Evolutionary conservation across 2,329 filamentous ascomycete species (phyloP).

Genomic region (Tolypocladium sp.): DNA sequence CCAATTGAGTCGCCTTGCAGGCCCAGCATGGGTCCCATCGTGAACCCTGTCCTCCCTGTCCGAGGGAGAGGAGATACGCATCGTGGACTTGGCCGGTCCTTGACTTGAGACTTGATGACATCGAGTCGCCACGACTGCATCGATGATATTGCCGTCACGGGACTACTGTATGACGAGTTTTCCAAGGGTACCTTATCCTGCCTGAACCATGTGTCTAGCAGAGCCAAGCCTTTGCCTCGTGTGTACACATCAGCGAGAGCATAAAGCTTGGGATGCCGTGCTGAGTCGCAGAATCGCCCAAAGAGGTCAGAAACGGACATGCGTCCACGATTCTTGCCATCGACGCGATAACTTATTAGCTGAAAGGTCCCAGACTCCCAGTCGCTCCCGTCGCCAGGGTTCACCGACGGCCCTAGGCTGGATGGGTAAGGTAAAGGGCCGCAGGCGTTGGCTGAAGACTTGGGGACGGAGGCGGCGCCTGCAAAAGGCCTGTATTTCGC

Average conservation of each 20-base stretch:
- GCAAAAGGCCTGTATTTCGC: background rate
- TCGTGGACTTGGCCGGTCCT: background rate
- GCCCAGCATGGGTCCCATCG: background rate
- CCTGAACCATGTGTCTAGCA: background rate
- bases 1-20: background rate
- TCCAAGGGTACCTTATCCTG: no score
- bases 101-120: background rate
- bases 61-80: background rate
- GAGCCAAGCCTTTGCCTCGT: background rate
- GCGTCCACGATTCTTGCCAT: background rate
- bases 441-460: background rate
- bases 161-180: no score
- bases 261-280: background rate
- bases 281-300: background rate
- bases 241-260: background rate
- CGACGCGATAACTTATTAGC: no score
- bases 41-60: background rate
- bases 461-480: background rate
- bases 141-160: background rate
- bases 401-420: background rate
- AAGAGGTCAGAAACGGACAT: background rate
- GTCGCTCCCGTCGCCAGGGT: background rate
- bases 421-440: constrained; percentile 2
- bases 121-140: background rate
- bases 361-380: no score